Conservation (phyloP, 83 land plant genomes). For the Thuja plicata region DNA sequence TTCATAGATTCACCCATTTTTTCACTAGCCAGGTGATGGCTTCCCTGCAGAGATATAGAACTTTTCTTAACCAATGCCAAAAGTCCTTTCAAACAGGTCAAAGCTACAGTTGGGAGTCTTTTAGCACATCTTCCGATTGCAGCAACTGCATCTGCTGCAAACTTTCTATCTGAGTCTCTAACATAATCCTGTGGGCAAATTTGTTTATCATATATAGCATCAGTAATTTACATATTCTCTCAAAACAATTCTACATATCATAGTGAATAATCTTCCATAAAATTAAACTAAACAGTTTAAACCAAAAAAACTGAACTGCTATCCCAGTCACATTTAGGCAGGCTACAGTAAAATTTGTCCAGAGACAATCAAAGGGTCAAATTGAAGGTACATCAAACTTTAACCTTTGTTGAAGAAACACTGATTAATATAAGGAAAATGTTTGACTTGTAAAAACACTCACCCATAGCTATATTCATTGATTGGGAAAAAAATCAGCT, state of each 20-base stretch:
- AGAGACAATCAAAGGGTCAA: background rate
- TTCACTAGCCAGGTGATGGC: background rate
- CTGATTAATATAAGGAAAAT: background rate
- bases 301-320: background rate
- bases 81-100: constrained; percentile 71
- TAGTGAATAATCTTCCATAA: background rate
- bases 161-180: constrained; percentile 78
- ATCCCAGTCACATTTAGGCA: background rate
- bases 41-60: constrained; percentile 8
- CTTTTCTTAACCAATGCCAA: constrained; percentile 51
- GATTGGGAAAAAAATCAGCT: background rate
- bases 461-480: background rate
- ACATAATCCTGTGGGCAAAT: constrained; percentile 71
- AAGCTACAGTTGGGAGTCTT: constrained; percentile 55
- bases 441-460: background rate
- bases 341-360: background rate
- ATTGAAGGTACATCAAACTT: background rate
- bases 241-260: background rate
- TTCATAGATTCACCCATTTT: constrained; percentile 3
- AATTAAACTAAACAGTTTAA: background rate
- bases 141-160: constrained; percentile 90
- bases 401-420: background rate
- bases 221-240: background rate
- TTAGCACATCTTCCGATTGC: constrained; percentile 89
- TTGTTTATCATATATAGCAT: background rate